A percentile compares a stretch with the other conserved stretches of the same genome.
These are phyloP conservation scores for Geotrichum ghanense DNA, from an alignment of 805 yeast genomes.

Conservation along the genomic window DNA sequence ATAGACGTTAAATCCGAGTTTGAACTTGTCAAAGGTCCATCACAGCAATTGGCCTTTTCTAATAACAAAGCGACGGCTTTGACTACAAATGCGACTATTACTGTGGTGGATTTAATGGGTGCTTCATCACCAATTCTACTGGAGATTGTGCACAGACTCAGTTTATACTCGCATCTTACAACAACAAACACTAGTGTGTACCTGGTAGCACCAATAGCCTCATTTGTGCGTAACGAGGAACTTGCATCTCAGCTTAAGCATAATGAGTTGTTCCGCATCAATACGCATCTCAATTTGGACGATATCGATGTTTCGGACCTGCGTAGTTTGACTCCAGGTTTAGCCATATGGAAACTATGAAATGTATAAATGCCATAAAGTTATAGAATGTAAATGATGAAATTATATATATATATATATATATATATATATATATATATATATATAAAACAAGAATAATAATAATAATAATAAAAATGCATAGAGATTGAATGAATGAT, in stretches of 20 bases:
- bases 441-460: too few relatives aligned
- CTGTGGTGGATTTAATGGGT: conserved; percentile 41
- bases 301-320: conserved; percentile 46
- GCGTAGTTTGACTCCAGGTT: conserved; percentile 47
- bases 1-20: too few relatives aligned
- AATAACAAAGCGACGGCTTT: too few relatives aligned
- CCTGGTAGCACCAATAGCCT: conserved; percentile 23
- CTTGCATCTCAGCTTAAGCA: background rate
- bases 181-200: conserved; percentile 2
- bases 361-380: too few relatives aligned
- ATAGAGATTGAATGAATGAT: background rate
- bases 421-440: too few relatives aligned
- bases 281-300: conserved; percentile 56
- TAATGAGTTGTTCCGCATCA: conserved; percentile 11
- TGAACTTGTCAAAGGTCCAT: too few relatives aligned
- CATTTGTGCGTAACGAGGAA: conserved; percentile 4
- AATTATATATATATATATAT: too few relatives aligned
- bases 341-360: conserved; percentile 18
- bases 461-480: too few relatives aligned
- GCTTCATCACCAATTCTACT: conserved; percentile 22
- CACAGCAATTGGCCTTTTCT: too few relatives aligned
- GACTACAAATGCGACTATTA: background rate
- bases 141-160: conserved; percentile 14
- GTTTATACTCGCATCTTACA: conserved; percentile 2
- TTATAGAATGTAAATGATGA: too few relatives aligned